These are phyloP conservation scores for Purshia tridentata DNA, from an alignment of 306 rosid genomes.

Conservation along the genomic window DNA sequence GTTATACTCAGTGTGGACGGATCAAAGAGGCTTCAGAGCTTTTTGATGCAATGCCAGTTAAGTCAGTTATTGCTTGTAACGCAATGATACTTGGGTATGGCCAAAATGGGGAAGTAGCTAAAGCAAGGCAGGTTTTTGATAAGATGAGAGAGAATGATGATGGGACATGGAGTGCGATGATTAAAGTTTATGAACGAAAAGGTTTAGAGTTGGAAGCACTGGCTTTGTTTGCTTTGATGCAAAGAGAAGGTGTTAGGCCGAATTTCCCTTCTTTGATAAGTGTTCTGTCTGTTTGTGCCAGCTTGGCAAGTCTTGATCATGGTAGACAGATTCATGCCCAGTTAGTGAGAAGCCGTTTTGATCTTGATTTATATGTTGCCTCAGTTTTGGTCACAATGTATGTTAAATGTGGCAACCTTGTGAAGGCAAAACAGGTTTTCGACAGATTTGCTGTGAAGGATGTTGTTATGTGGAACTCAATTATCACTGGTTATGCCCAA, in stretches of 20 bases:
- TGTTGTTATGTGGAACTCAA: slow-evolving; percentile 65
- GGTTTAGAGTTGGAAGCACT: slow-evolving; percentile 29
- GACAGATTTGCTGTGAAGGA: slow-evolving; percentile 47
- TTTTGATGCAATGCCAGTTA: slow-evolving; percentile 44
- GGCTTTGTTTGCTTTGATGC: slow-evolving; percentile 49
- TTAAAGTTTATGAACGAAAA: slow-evolving; percentile 14
- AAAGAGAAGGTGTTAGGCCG: slow-evolving; percentile 43
- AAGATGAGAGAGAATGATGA: slow-evolving; percentile 8
- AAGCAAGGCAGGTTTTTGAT: slow-evolving; percentile 5
- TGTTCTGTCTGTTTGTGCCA: slow-evolving; percentile 6
- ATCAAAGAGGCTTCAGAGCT: slow-evolving; percentile 49
- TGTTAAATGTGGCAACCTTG: slow-evolving; percentile 57
- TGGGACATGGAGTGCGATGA: slow-evolving; percentile 13
- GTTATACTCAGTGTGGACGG: slow-evolving; percentile 11
- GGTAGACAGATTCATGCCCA: slow-evolving; percentile 15
- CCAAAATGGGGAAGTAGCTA: slow-evolving; percentile 4
- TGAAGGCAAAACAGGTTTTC: slow-evolving; percentile 45
- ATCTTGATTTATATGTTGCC: slow-evolving; percentile 32
- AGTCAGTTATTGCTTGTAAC: slow-evolving; percentile 10
- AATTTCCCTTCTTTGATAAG: slow-evolving; percentile 24
- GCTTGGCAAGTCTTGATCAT: slow-evolving; percentile 10
- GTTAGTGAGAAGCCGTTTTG: slow-evolving; percentile 15
- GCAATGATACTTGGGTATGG: slow-evolving; percentile 11
- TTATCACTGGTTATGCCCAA: slow-evolving; percentile 65
- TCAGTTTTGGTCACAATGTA: slow-evolving; percentile 57